A percentile compares a stretch with the other conserved stretches of the same genome.
These are phyloP conservation scores for Cytospora paraplurivora DNA, from an alignment of 2,329 filamentous ascomycete genomes.

Conservation along the genomic window DNA sequence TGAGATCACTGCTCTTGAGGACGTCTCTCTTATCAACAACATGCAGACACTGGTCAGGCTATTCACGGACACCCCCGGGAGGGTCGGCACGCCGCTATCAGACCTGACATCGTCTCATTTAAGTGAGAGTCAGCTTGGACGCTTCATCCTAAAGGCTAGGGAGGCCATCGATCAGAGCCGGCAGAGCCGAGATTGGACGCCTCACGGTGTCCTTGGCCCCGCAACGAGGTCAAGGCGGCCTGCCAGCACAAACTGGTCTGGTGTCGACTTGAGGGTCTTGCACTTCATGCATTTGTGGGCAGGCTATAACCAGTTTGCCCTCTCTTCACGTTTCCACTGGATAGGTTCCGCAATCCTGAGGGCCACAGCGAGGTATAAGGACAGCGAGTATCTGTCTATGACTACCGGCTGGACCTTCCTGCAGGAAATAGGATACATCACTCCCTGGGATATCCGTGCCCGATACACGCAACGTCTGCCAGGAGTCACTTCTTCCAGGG, in stretches of 20 bases:
- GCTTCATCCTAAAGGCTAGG: slow-evolving; percentile 54
- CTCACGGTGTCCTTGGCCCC: slow-evolving; percentile 52
- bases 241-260: slow-evolving; percentile 44
- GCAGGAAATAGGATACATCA: slow-evolving; percentile 72
- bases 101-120: slow-evolving; percentile 30
- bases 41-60: slow-evolving; percentile 56
- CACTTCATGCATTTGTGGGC: slow-evolving; percentile 72
- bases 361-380: slow-evolving; percentile 60
- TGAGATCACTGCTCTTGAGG: slow-evolving; percentile 59
- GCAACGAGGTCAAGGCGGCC: slow-evolving; percentile 30
- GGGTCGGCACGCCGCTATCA: slow-evolving; percentile 30
- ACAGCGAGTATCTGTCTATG: slow-evolving; percentile 48
- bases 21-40: slow-evolving; percentile 53
- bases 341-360: slow-evolving; percentile 67
- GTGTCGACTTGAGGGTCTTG: slow-evolving; percentile 58
- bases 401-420: slow-evolving; percentile 65
- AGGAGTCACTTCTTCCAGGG: slow-evolving; percentile 46
- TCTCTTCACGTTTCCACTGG: slow-evolving; percentile 56
- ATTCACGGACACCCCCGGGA: slow-evolving; percentile 47
- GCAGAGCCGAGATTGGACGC: slow-evolving; percentile 49
- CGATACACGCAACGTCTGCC: slow-evolving; percentile 63
- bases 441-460: slow-evolving; percentile 69
- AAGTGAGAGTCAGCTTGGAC: slow-evolving; percentile 37
- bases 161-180: slow-evolving; percentile 55
- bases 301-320: slow-evolving; percentile 55